Base-by-base conservation (phyloP, 768 basidiomycete species). In the Cyclocybe aegerita region DNA sequence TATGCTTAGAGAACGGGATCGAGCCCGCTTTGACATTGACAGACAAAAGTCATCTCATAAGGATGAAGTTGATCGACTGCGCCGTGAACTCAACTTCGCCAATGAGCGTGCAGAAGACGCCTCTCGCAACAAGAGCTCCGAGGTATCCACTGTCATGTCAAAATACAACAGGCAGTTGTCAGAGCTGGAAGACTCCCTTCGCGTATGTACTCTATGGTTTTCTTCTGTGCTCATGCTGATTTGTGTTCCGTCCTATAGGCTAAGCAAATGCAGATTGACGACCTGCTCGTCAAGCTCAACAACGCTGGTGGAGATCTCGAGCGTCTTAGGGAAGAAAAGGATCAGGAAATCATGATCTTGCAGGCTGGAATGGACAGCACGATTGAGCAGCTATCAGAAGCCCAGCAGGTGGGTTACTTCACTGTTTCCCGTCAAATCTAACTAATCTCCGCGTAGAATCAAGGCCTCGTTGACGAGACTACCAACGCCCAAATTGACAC, bases 101-200 rank as follows among this genome's bases (percentile, higher is more conserved):
- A 96, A 97, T 61, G 97, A 99, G 70, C 88, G 96, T n/a, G 94
- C 94, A 1, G 95, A 98, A 58, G 97, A 99, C 63, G 83, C 90
- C 0, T 79, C 89, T 9, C 82, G 95, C 16, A 86, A 88, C 50
- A 98, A 96, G 79, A 93, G 86, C 68, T 88, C 90, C 1, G 96
- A 98, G 65, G 91, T 97, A 14, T 93, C 95, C 2, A 72, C 74
- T 51, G 82, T 99, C 54, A 79, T 98, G 70, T 68, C 80, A 60
- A 97, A 94, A 69, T 98, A 98, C 73, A 98, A 98, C 70, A 80
- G 97, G 49, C 97, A 99, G 68, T 72, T 99, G 38, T 85, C 85
- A 30, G 97, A 99, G 65, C 81, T 99, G n/a, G 97, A 99, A 72
- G 92, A 95, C 60, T 93, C 95, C 1, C 74, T 99, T 23, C 78